Evolutionary conservation across 495 filamentous ascomycete genomes (phyloP).

Genomic region (Penicillium flavigenum): DNA sequence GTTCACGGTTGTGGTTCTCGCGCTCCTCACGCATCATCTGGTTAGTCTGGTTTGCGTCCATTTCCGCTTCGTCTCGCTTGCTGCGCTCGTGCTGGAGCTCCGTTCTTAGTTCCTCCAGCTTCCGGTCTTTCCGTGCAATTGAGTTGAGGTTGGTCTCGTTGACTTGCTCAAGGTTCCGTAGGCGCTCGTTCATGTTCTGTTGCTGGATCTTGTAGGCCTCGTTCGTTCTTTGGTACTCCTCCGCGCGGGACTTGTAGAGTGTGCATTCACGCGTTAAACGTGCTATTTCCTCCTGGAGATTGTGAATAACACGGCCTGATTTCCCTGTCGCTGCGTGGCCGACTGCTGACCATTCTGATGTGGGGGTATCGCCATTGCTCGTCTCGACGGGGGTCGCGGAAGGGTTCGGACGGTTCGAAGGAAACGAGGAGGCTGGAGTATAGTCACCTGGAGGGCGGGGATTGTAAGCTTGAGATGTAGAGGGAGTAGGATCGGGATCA

Average conservation of each 20-base stretch:
- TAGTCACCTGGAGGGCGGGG: constrained; percentile 12
- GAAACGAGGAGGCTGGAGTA: constrained; percentile 10
- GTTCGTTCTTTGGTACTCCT: constrained; percentile 70
- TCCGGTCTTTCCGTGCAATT: constrained; percentile 73
- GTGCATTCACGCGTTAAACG: constrained; percentile 76
- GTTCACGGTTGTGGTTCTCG: constrained; percentile 55
- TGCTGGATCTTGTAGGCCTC: constrained; percentile 73
- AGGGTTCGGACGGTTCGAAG: constrained; percentile 12
- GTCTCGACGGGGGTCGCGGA: constrained; percentile 24
- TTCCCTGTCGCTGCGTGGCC: constrained; percentile 82
- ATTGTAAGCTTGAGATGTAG: constrained; percentile 25
- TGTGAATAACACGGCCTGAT: constrained; percentile 90
- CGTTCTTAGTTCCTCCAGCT: constrained; percentile 69
- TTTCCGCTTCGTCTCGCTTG: constrained; percentile 62
- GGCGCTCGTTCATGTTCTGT: constrained; percentile 56
- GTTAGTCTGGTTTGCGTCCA: constrained; percentile 59
- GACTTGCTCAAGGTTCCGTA: constrained; percentile 65
- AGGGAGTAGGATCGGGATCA: neutral
- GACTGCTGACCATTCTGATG: constrained; percentile 70
- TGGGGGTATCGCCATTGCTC: constrained; percentile 35
- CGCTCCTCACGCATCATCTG: constrained; percentile 58
- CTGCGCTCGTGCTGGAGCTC: constrained; percentile 66
- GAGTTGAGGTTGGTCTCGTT: constrained; percentile 73
- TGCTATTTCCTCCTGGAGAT: constrained; percentile 85
- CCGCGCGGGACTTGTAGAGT: constrained; percentile 66